Evolutionary conservation across 371 early-diverging fungal species (phyloP).

Genomic region (Lichtheimia ornata): DNA sequence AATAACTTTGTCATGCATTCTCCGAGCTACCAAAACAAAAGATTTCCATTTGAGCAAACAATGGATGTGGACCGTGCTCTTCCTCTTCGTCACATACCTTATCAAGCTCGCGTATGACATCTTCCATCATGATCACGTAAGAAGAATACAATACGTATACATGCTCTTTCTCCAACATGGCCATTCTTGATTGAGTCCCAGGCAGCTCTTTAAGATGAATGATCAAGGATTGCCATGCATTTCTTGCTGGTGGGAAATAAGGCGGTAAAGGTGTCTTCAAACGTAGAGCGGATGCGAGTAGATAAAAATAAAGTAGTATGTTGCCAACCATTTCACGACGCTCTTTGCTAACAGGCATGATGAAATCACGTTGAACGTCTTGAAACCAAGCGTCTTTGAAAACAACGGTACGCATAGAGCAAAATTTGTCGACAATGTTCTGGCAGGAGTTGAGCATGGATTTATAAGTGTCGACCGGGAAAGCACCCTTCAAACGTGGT

Average conservation of each 20-base stretch:
- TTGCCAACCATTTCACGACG: slow-evolving; percentile 73
- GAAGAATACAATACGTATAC: slow-evolving; percentile 80
- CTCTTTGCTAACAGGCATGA: slow-evolving; percentile 56
- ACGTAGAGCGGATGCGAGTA: slow-evolving; percentile 75
- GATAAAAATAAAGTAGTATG: slow-evolving; percentile 76
- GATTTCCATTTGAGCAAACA: background rate
- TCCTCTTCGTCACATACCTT: slow-evolving; percentile 29
- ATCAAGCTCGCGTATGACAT: slow-evolving; percentile 80
- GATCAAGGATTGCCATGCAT: slow-evolving; percentile 51
- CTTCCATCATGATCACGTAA: slow-evolving; percentile 78
- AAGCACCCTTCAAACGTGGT: slow-evolving; percentile 83
- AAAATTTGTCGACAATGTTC: slow-evolving; percentile 72
- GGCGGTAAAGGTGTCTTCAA: slow-evolving; percentile 86
- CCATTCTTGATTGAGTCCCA: slow-evolving; percentile 44
- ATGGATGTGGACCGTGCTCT: background rate
- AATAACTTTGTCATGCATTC: slow-evolving; percentile 44
- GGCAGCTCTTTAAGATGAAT: slow-evolving; percentile 50
- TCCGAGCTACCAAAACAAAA: slow-evolving; percentile 31
- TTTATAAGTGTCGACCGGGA: slow-evolving; percentile 69
- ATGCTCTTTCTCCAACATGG: slow-evolving; percentile 52
- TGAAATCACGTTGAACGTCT: slow-evolving; percentile 55
- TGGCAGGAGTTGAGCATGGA: slow-evolving; percentile 71
- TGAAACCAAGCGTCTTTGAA: slow-evolving; percentile 64
- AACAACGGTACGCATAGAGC: slow-evolving; percentile 70
- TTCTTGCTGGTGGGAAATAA: slow-evolving; percentile 70